Percentiles rank a stretch among this genome's conserved stretches.
These are phyloP conservation scores for Anacardium occidentale DNA, from an alignment of 345 rosid genomes.

Conservation along the genomic window DNA sequence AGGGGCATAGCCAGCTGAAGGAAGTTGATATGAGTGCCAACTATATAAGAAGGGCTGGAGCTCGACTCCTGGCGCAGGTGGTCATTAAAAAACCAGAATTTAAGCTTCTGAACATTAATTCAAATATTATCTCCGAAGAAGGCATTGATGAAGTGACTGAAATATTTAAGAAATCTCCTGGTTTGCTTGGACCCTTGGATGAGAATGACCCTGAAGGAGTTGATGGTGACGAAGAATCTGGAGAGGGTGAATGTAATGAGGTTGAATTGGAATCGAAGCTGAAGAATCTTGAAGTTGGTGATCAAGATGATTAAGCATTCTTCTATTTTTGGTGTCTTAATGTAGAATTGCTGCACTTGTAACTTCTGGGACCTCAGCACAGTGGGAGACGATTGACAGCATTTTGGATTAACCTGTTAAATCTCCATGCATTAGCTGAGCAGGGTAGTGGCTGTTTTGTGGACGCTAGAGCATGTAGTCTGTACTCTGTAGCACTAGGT, in stretches of 20 bases:
- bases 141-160: constrained; percentile 79
- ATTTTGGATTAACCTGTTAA: constrained; percentile 25
- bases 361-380: constrained; percentile 14
- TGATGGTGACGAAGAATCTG: constrained; percentile 49
- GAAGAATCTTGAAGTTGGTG: constrained; percentile 63
- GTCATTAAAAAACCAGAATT: constrained; percentile 63
- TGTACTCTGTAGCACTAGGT: constrained; percentile 9
- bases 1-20: constrained; percentile 44
- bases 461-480: neutral
- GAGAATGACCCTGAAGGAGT: constrained; percentile 89
- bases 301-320: constrained; percentile 38
- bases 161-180: constrained; percentile 63
- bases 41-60: constrained; percentile 66
- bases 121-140: constrained; percentile 75
- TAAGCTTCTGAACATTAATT: constrained; percentile 63
- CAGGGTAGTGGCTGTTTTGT: constrained; percentile 7
- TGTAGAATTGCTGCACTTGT: constrained; percentile 16
- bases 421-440: constrained; percentile 17
- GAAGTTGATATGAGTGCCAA: constrained; percentile 69
- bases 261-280: constrained; percentile 67
- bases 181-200: constrained; percentile 63
- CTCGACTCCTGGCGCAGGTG: constrained; percentile 56
- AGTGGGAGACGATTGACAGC: constrained; percentile 21
- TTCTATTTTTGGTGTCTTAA: neutral
- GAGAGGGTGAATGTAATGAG: constrained; percentile 39